Base-by-base conservation (phyloP, 2,329 filamentous ascomycete species). In the Plenodomus biglobosus region DNA sequence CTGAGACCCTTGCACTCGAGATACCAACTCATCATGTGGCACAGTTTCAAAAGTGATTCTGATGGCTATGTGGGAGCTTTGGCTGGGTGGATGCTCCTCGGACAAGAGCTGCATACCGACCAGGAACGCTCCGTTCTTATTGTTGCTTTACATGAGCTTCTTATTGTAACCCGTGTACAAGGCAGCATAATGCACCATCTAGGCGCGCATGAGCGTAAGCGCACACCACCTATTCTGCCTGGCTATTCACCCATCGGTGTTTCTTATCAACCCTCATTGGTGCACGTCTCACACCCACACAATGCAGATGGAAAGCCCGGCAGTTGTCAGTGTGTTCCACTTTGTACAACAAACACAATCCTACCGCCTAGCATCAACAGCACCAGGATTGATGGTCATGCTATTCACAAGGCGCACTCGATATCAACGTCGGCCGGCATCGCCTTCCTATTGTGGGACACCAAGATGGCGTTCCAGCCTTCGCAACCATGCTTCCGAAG, bases 161-260 rank as follows among this genome's bases (percentile, higher is more conserved):
- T 38, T 50, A 45, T 45, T 50, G 47, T 45, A 30, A 32, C n/a
- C 47, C 24, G 11, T 11, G 22, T 32, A 11, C 27, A 32, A 32
- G 11, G 11, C 27, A 32, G 8, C 27, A 32, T 32, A 32, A 32
- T 32, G 27, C 27, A 32, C 15, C 27, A 32, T 32, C 27, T 7
- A 32, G 8, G 27, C 27, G 27, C 27, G 27, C 27, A 11, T 32
- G 27, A 32, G 15, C 8, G 27, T 32, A 10, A 32, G 27, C 27
- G 27, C 8, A 32, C 27, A 32, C 15, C 27, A 32, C 15, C 27
- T 32, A 15, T 32, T 32, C 27, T 8, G 27, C 27, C 8, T 32
- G 27, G 27, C 27, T 32, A 32, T 32, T 32, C 27, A 32, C 27
- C 27, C 27, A 32, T 8, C 27, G 3, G 27, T 15, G 27, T 3